These are phyloP conservation scores for Diaporthe ilicicola DNA, from an alignment of 2,329 filamentous ascomycete species.

Conservation along the genomic window DNA sequence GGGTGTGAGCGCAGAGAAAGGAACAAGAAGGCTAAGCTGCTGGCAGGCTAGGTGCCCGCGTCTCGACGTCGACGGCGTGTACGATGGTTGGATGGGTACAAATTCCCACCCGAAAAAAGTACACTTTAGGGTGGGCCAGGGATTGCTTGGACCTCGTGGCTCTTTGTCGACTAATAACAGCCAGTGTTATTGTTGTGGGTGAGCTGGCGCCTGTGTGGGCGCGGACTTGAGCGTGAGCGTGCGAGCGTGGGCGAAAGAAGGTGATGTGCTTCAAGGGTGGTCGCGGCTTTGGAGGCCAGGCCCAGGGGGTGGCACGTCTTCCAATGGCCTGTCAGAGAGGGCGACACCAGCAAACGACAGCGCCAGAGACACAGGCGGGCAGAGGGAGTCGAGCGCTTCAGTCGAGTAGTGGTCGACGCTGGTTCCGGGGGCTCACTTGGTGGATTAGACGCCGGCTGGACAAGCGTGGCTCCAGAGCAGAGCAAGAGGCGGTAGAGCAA, in stretches of 20 bases:
- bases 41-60: constrained; percentile 33
- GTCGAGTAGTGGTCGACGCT: constrained; percentile 1
- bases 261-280: constrained; percentile 18
- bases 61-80: constrained; percentile 27
- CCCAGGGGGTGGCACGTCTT: background rate
- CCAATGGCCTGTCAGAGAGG: constrained; percentile 16
- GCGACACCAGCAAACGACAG: constrained; percentile 15
- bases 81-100: constrained; percentile 34
- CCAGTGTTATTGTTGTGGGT: constrained; percentile 34
- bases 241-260: background rate
- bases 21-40: constrained; percentile 18
- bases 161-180: constrained; percentile 35
- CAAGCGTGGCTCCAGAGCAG: background rate
- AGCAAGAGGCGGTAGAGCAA: constrained; percentile 15
- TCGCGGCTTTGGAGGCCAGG: constrained; percentile 24
- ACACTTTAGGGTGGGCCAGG: constrained; percentile 37
- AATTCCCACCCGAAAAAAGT: constrained; percentile 38
- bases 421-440: background rate
- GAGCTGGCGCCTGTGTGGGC: constrained; percentile 29
- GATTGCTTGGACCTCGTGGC: constrained; percentile 32
- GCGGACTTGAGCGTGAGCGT: constrained; percentile 25
- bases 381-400: background rate
- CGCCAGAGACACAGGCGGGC: constrained; percentile 4
- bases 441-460: constrained; percentile 24
- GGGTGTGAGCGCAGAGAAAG: constrained; percentile 17